These are phyloP conservation scores for Trypanosoma grayi DNA, from an alignment of 208 protist species.

Conservation along the genomic window DNA sequence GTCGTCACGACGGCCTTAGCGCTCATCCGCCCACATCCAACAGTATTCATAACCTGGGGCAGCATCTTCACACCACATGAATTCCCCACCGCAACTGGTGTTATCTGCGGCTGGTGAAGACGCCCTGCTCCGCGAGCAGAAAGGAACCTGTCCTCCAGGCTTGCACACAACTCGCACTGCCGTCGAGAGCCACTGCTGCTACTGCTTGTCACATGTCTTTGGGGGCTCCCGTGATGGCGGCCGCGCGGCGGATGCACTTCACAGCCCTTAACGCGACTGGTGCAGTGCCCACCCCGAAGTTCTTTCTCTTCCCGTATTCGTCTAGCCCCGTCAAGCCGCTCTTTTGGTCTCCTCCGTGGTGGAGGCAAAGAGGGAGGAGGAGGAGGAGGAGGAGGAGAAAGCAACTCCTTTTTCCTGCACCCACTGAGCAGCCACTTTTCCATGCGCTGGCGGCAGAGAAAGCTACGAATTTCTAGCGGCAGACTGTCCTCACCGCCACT, in stretches of 20 bases:
- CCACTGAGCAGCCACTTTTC: neutral
- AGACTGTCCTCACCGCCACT: neutral
- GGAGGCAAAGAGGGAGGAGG: neutral
- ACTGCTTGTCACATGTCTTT: neutral
- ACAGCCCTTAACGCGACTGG: neutral
- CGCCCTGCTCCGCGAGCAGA: neutral
- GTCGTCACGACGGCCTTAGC: constrained; percentile 17
- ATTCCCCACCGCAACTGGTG: constrained; percentile 7
- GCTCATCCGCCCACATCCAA: constrained; percentile 19
- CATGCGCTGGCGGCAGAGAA: constrained; percentile 22
- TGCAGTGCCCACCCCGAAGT: neutral
- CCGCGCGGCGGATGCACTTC: neutral
- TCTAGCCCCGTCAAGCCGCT: neutral
- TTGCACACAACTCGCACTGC: constrained; percentile 20
- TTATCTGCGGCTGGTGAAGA: constrained; percentile 11
- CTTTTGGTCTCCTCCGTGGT: neutral
- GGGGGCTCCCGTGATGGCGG: neutral
- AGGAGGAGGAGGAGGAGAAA: neutral
- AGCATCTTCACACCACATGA: constrained; percentile 27
- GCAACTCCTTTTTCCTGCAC: neutral
- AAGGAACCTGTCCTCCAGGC: neutral
- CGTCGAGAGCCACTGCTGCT: neutral
- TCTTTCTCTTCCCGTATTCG: neutral
- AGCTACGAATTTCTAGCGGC: constrained; percentile 15
- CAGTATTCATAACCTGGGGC: constrained; percentile 6